Percentiles rank a stretch among this genome's conserved stretches.
Evolutionary conservation across 192 early-diverging fungal genomes (phyloP).

Genomic region (Mycoemilia scoparia): DNA sequence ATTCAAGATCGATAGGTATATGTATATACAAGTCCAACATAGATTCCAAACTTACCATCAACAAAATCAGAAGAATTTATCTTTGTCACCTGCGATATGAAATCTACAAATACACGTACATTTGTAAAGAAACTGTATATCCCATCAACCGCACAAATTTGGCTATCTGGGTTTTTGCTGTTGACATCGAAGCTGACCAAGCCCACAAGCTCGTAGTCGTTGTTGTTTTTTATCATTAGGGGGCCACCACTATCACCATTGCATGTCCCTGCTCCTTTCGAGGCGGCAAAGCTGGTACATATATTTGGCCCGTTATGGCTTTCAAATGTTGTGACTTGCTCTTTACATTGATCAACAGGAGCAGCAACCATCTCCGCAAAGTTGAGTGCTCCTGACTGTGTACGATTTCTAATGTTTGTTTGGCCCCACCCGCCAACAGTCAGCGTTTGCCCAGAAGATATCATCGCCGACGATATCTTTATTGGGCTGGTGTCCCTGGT

Average conservation of each 20-base stretch:
- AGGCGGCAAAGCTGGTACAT: conserved; percentile 22
- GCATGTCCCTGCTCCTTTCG: conserved; percentile 22
- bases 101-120: conserved; percentile 21
- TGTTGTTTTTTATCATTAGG: conserved; percentile 8
- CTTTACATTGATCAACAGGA: conserved; percentile 9
- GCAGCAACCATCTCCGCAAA: conserved; percentile 14
- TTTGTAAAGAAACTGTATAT: conserved; percentile 28
- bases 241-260: conserved; percentile 31
- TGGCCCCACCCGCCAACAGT: conserved; percentile 26
- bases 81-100: too few relatives aligned
- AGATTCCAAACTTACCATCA: too few relatives aligned
- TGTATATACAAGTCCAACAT: too few relatives aligned
- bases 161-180: conserved; percentile 15
- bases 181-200: conserved; percentile 30
- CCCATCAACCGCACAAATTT: conserved; percentile 19
- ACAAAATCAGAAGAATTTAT: too few relatives aligned
- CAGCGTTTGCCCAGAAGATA: conserved; percentile 10
- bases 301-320: conserved; percentile 20
- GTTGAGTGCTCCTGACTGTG: conserved; percentile 13
- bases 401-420: conserved; percentile 10
- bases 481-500: conserved; percentile 9
- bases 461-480: conserved; percentile 5
- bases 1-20: too few relatives aligned
- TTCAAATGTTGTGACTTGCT: conserved; percentile 12
- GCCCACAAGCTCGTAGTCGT: conserved; percentile 17